Evolutionary conservation across 768 basidiomycete species (phyloP).

Genomic region (Termitomyces sp.): DNA sequence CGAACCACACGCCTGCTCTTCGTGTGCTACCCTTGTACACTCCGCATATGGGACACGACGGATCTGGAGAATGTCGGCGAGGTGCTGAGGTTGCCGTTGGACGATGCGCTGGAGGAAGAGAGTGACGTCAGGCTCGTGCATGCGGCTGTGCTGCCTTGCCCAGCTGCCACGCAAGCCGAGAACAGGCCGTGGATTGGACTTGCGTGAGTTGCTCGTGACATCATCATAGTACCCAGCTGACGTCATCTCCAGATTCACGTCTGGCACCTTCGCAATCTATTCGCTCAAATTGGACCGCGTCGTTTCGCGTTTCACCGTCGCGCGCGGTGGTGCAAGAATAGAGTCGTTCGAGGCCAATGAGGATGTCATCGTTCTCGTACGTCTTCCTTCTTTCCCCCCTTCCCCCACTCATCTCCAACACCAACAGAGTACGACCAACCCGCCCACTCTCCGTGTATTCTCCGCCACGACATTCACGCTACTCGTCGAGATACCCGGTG

Average conservation of each 20-base stretch:
- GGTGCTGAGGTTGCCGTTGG: conserved; percentile 39
- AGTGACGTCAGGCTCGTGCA: conserved; percentile 18
- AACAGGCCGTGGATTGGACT: conserved; percentile 27
- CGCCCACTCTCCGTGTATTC: conserved; percentile 49
- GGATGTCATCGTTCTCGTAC: conserved; percentile 53
- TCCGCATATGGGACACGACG: conserved; percentile 63
- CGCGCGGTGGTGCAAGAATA: conserved; percentile 14
- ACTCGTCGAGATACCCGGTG: conserved; percentile 43
- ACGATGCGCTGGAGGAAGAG: too few species aligned
- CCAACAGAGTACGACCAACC: conserved; percentile 50
- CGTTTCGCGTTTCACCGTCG: conserved; percentile 40
- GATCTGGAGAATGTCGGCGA: conserved; percentile 40
- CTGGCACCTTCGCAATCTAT: conserved; percentile 5
- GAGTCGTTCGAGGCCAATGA: conserved; percentile 40
- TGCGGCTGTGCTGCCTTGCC: conserved; percentile 37
- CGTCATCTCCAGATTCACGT: conserved; percentile 17
- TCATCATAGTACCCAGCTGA: neutral
- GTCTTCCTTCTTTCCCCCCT: conserved; percentile 17
- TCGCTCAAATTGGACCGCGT: conserved; percentile 33
- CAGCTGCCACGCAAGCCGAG: conserved; percentile 15
- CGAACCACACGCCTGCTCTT: conserved; percentile 7
- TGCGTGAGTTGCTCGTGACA: conserved; percentile 18
- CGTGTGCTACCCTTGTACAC: conserved; percentile 39
- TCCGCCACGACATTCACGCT: conserved; percentile 48
- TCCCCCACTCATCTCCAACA: neutral